A percentile compares a stretch with the other conserved stretches of the same genome.
phyloP scores from a whole-genome alignment of 228 moss, liverwort and hornwort genomes.

The Sphagnum fallax region DNA sequence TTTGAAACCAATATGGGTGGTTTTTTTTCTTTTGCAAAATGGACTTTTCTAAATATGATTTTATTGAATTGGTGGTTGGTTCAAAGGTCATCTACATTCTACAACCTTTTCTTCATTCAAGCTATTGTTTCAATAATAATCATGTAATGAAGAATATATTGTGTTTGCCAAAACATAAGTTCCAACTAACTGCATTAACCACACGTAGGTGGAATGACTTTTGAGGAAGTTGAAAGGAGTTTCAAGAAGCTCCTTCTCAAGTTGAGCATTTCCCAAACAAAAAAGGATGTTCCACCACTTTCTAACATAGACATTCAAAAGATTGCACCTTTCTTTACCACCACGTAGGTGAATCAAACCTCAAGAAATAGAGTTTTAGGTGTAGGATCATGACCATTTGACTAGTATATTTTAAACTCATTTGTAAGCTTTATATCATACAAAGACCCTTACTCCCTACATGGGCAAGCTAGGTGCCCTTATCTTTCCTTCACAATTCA shows the following conservation, averaged over 20 bases:
- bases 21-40: too few species aligned
- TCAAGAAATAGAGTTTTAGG: background rate
- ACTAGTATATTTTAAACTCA: background rate
- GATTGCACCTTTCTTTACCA: conserved; percentile 45
- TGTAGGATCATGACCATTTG: too few species aligned
- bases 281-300: conserved; percentile 30
- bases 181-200: too few species aligned
- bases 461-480: background rate
- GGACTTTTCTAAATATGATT: too few species aligned
- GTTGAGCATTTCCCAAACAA: conserved; percentile 18
- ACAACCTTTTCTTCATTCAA: too few species aligned
- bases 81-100: too few species aligned
- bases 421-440: conserved; percentile 4
- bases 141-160: too few species aligned
- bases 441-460: conserved; percentile 13
- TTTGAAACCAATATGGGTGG: too few species aligned
- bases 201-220: conserved; percentile 29
- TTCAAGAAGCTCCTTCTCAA: conserved; percentile 36
- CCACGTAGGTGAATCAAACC: conserved; percentile 31
- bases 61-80: too few species aligned
- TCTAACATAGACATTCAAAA: conserved; percentile 35
- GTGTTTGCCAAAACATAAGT: too few species aligned
- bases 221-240: conserved; percentile 31
- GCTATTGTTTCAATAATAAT: too few species aligned
- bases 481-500: background rate